These are phyloP conservation scores for Fusarium sp. DNA, from an alignment of 2,329 filamentous ascomycete genomes.

Conservation along the genomic window DNA sequence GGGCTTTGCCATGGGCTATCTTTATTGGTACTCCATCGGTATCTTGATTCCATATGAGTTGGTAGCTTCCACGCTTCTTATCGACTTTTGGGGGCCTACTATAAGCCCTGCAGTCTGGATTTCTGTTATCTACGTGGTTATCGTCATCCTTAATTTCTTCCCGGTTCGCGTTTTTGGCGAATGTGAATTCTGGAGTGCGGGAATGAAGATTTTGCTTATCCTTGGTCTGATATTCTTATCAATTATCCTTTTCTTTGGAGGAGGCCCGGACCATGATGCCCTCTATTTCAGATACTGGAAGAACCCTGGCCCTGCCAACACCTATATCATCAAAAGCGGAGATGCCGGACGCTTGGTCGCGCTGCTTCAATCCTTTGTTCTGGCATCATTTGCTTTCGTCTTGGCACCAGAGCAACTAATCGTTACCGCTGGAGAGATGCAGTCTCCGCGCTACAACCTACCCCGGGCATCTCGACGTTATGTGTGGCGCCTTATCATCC, in stretches of 20 bases:
- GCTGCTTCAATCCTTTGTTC: conserved; percentile 60
- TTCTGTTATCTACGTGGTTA: neutral
- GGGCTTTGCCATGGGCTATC: conserved; percentile 55
- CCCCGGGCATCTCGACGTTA: conserved; percentile 37
- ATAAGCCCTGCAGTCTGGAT: neutral
- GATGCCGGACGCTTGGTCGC: conserved; percentile 17
- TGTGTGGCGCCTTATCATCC: conserved; percentile 51
- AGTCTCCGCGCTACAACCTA: conserved; percentile 44
- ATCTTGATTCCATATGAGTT: neutral
- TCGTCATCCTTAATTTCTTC: neutral
- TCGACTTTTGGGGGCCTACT: neutral
- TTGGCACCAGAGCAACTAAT: conserved; percentile 44
- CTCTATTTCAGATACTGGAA: neutral
- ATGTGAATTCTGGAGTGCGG: neutral
- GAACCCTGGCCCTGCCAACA: neutral
- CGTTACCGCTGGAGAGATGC: conserved; percentile 46
- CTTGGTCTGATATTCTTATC: neutral
- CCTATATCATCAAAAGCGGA: neutral
- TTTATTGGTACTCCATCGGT: conserved; percentile 53
- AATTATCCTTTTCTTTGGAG: neutral
- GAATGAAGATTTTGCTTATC: neutral
- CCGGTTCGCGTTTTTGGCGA: neutral
- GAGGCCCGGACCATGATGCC: neutral
- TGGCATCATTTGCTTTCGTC: conserved; percentile 27
- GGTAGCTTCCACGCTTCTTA: neutral